Evolutionary conservation across 2,329 filamentous ascomycete genomes (phyloP).

Genomic region (Knoxdaviesia proteae): DNA sequence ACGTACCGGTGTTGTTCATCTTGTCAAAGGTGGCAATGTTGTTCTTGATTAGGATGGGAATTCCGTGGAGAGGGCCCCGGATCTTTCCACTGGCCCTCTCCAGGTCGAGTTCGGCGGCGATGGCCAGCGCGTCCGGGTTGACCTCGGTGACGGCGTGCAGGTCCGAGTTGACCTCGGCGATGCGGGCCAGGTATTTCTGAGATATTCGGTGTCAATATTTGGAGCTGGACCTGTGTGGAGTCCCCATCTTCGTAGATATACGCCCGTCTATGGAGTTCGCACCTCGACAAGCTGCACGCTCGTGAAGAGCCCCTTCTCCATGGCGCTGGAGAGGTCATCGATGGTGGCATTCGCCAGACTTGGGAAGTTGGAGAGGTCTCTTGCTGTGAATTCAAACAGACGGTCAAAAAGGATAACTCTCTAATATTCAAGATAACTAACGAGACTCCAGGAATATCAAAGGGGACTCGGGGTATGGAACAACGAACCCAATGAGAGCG

Average conservation of each 20-base stretch:
- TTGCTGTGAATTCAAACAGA: too few species aligned
- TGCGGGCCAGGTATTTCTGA: slow-evolving; percentile 9
- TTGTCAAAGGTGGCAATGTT: slow-evolving; percentile 40
- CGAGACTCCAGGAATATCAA: too few species aligned
- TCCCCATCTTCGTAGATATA: slow-evolving; percentile 5
- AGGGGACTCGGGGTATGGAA: too few species aligned
- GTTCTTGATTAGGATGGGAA: slow-evolving; percentile 45
- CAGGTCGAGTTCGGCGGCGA: slow-evolving; percentile 12
- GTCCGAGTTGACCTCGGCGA: slow-evolving; percentile 8
- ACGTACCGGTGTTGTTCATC: slow-evolving; percentile 30
- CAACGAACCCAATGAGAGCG: too few species aligned
- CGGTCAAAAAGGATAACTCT: too few species aligned
- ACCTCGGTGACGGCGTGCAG: slow-evolving; percentile 14
- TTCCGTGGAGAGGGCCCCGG: slow-evolving; percentile 33
- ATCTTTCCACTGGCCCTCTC: slow-evolving; percentile 10
- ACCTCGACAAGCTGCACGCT: slow-evolving; percentile 15
- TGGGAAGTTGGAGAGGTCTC: slow-evolving; percentile 8
- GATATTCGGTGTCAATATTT: neutral
- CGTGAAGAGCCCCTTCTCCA: slow-evolving; percentile 13
- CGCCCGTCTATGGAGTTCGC: neutral
- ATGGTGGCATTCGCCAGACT: slow-evolving; percentile 13
- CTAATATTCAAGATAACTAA: too few species aligned
- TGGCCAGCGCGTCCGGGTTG: slow-evolving; percentile 14
- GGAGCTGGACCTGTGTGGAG: neutral
- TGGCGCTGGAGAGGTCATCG: slow-evolving; percentile 12